Conservation (phyloP, 75 land plant genomes). For the Cryptomeria japonica region DNA sequence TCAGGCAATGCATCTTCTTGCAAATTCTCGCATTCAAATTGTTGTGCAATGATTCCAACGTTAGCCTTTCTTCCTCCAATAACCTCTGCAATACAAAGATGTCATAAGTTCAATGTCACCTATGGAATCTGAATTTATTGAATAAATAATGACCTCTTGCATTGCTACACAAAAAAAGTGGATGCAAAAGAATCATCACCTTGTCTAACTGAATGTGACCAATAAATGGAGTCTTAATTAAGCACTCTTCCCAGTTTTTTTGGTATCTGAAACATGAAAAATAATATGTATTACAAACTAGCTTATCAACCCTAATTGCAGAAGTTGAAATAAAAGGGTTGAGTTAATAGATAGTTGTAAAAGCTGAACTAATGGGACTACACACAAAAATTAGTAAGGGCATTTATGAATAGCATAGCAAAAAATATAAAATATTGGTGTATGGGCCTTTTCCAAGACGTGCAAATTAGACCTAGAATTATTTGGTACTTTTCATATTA, state of each 20-base stretch:
- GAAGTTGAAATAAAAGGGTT: neutral
- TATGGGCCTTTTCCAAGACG: neutral
- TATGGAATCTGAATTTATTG: neutral
- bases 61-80: neutral
- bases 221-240: neutral
- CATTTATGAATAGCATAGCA: neutral
- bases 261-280: slow-evolving; percentile 8
- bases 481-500: too few species aligned
- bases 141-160: neutral
- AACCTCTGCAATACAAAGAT: neutral
- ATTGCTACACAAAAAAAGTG: neutral
- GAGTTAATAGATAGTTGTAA: neutral
- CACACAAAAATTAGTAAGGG: neutral
- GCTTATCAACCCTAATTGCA: neutral
- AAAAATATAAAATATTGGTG: neutral
- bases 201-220: slow-evolving; percentile 10
- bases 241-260: neutral
- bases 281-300: neutral
- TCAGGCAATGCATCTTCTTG: neutral
- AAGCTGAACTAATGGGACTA: neutral
- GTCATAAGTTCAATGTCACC: neutral
- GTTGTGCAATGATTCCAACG: neutral
- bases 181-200: neutral
- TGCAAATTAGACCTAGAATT: too few species aligned
- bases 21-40: neutral